Conservation (phyloP, 192 early-diverging fungal species). For the Backusella liffmaniae region DNA sequence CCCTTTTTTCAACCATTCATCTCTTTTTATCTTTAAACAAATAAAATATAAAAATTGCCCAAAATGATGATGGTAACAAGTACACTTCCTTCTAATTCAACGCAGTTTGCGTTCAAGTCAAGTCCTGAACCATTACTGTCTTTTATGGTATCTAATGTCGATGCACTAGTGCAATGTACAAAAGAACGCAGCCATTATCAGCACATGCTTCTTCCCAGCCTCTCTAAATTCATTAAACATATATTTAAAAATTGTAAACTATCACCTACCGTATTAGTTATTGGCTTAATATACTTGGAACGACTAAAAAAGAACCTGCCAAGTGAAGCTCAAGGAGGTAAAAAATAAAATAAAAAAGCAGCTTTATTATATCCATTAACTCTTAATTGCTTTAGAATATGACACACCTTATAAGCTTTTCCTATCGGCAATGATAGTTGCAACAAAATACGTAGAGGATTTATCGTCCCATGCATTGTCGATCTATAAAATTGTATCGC, state of each 20-base stretch:
- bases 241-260: slow-evolving; percentile 22
- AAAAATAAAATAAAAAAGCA: background rate
- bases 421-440: slow-evolving; percentile 32
- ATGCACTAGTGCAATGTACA: slow-evolving; percentile 15
- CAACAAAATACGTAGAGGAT: slow-evolving; percentile 36
- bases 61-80: slow-evolving; percentile 11
- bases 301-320: slow-evolving; percentile 60
- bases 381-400: slow-evolving; percentile 19
- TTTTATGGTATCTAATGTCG: slow-evolving; percentile 14
- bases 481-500: slow-evolving; percentile 27
- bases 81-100: background rate
- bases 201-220: slow-evolving; percentile 14
- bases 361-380: background rate
- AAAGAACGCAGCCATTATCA: slow-evolving; percentile 8
- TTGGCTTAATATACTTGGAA: slow-evolving; percentile 69
- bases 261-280: slow-evolving; percentile 38
- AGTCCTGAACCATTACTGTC: slow-evolving; percentile 16
- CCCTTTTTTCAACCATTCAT: background rate
- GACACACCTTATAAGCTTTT: slow-evolving; percentile 39
- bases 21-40: too few relatives aligned
- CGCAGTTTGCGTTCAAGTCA: background rate
- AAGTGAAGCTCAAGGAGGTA: slow-evolving; percentile 51
- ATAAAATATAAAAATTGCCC: too few relatives aligned
- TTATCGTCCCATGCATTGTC: slow-evolving; percentile 20
- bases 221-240: slow-evolving; percentile 7